phyloP scores from a whole-genome alignment of 306 rosid genomes.

The cucumber (Cucumis sativus) region Cucumber_9930_V3 NC_026655.2:7522001-7522500 shows the following conservation, averaged over 20 bases:
- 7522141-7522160: background rate
- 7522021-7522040: background rate
- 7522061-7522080: background rate
- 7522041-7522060: background rate
- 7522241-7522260: conserved; percentile 87
- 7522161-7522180: conserved; percentile 11
- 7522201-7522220: conserved; percentile 70
- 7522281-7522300: conserved; percentile 85
- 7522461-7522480: conserved; percentile 19
- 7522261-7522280: conserved; percentile 78
- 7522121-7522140: background rate
- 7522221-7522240: conserved; percentile 66
- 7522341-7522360: conserved; percentile 94
- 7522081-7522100: background rate
- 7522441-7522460: conserved; percentile 24
- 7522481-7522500: conserved; percentile 11
- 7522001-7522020: background rate
- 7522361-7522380: conserved; percentile 43
- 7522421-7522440: conserved; percentile 43
- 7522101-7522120: background rate
- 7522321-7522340: conserved; percentile 99
- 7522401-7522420: conserved; percentile 13
- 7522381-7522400: conserved; percentile 10
- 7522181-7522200: conserved; percentile 91
- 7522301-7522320: conserved; percentile 95